Conservation (phyloP, 192 early-diverging fungal genomes). For the Entomortierella lignicola region DNA sequence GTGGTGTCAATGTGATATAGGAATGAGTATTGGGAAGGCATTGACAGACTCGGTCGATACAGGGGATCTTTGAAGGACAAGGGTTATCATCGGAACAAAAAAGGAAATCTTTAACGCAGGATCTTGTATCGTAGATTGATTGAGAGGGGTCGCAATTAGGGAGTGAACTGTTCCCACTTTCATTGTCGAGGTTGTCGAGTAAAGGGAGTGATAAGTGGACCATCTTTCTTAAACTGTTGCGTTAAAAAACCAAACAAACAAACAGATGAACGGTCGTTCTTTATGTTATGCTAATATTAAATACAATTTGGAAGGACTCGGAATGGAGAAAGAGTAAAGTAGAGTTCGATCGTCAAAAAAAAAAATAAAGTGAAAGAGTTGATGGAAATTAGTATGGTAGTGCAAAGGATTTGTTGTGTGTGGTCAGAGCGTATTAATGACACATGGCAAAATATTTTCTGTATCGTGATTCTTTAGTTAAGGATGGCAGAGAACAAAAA, state of each 20-base stretch:
- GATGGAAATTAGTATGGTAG: not conserved
- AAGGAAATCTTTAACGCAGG: constrained; percentile 43
- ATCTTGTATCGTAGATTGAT: constrained; percentile 37
- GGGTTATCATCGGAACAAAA: constrained; percentile 54
- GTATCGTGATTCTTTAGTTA: not conserved
- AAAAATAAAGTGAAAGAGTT: not conserved
- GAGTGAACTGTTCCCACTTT: constrained; percentile 4
- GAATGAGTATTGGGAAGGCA: constrained; percentile 32
- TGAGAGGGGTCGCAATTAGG: constrained; percentile 46
- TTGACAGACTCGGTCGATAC: constrained; percentile 51
- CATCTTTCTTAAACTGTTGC: no score
- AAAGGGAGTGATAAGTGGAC: constrained; percentile 37
- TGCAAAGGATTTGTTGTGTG: no score
- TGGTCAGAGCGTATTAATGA: no score
- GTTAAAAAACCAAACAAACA: not conserved
- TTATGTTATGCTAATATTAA: no score
- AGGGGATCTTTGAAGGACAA: constrained; percentile 37
- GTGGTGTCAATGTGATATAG: constrained; percentile 38
- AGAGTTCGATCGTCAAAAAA: no score
- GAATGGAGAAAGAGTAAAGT: no score
- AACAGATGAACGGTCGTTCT: not conserved
- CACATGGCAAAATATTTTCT: not conserved
- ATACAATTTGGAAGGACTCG: no score
- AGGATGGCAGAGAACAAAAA: no score
- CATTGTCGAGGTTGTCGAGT: constrained; percentile 45